phyloP scores from a whole-genome alignment of 192 early-diverging fungal species.

The Coemansia sp. region DNA sequence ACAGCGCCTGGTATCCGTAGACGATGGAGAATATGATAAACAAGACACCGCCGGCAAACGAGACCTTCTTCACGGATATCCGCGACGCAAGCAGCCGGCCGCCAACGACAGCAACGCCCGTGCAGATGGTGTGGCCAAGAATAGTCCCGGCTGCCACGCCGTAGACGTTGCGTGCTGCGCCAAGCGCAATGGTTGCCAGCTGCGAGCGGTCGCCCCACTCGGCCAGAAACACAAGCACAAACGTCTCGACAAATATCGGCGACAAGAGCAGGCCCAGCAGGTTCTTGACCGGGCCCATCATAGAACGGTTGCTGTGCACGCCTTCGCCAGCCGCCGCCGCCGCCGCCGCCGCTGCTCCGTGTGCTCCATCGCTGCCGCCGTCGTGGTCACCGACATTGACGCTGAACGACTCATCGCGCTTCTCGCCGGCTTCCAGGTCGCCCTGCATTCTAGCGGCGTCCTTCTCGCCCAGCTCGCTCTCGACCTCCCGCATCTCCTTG shows the following conservation, averaged over 20 bases:
- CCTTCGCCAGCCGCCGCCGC: constrained; percentile 23
- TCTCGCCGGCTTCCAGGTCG: constrained; percentile 62
- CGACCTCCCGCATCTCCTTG: constrained; percentile 91
- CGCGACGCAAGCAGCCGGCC: constrained; percentile 82
- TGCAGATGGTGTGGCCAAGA: constrained; percentile 90
- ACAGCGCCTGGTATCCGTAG: constrained; percentile 61
- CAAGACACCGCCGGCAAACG: constrained; percentile 79
- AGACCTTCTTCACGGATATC: constrained; percentile 89
- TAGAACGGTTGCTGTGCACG: constrained; percentile 18
- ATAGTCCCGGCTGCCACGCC: constrained; percentile 89
- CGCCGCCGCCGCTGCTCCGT: constrained; percentile 2
- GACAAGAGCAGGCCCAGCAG: constrained; percentile 79
- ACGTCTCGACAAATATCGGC: constrained; percentile 93
- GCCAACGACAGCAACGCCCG: constrained; percentile 90
- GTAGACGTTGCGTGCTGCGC: constrained; percentile 90
- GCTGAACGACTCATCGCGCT: constrained; percentile 22
- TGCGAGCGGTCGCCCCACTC: constrained; percentile 99
- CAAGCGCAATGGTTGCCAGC: constrained; percentile 94
- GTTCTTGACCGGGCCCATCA: constrained; percentile 64
- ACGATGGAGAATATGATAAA: constrained; percentile 87
- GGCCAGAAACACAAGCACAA: constrained; percentile 94
- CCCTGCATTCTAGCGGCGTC: constrained; percentile 59
- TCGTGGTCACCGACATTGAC: constrained; percentile 36
- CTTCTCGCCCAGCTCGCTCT: constrained; percentile 83
- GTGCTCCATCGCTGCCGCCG: constrained; percentile 9